Evolutionary conservation across 192 early-diverging fungal genomes (phyloP), one percentile per base, ranked within the genome.

Genomic region (Backusella australiensis): DNA sequence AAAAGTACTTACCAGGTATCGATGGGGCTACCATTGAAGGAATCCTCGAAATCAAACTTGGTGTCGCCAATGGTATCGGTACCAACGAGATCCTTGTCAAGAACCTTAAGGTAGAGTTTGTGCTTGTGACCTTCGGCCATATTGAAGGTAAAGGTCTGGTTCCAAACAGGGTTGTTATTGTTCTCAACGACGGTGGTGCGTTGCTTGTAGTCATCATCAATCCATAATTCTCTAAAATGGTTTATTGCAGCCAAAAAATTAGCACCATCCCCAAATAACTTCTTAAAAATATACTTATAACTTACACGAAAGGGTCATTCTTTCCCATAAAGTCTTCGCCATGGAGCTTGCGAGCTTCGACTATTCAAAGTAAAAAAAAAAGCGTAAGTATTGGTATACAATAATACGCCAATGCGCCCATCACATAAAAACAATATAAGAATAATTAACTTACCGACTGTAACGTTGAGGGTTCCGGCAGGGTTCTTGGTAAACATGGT

Each of bases 141-240:
- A 36, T 53, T 75, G 19, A 82, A 82, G 26, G 63, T 80, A 41
- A 80, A 82, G 11, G 74, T 69, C 79, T 82, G 73, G 67, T 82
- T 76, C 70, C 75, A 82, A 44, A 21, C 38, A n/a, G 81, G 81
- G 15, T 75, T 63, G 11, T 72, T 44, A 21, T 52, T 77, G 65
- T 69, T 69, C 1, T 35, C 36, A 19, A 74, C 42, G 6, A 41
- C 56, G n/a, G 19, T 49, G 6, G 81, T 82, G 23, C 52, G 42
- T 67, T 82, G 77, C 72, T 80, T 77, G 70, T 79, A 77, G 17
- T 75, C 39, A 41, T 79, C 72, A 21, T 79, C 71, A 15, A 82
- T 23, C 69, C 75, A 77, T 42, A 82, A 67, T 66, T 80, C 78
- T 36, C 42, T 59, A 23, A 21, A 59, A 49, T 44, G 15, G 42